Evolutionary conservation across 306 rosid species (phyloP).

Genomic region (Fragaria vesca): DNA sequence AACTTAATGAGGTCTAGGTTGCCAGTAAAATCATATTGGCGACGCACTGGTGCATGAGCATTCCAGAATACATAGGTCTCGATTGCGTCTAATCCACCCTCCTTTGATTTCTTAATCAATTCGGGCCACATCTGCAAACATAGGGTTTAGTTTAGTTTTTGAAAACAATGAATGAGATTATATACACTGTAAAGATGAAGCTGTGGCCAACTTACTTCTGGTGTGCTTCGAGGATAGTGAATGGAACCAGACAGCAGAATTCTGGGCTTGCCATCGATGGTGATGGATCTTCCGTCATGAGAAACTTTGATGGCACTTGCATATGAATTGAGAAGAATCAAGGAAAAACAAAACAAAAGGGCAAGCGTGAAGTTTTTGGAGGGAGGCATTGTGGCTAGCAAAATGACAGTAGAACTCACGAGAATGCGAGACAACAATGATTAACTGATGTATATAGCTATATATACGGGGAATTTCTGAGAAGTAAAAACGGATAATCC

Average conservation of each 20-base stretch:
- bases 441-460: neutral
- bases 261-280: neutral
- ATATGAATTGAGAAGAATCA: neutral
- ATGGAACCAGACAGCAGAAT: neutral
- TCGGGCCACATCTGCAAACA: conserved; percentile 44
- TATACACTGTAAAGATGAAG: neutral
- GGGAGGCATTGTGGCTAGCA: neutral
- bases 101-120: conserved; percentile 39
- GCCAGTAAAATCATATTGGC: conserved; percentile 42
- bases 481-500: neutral
- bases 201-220: neutral
- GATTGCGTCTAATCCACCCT: conserved; percentile 42
- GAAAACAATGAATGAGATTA: neutral
- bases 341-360: neutral
- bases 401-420: neutral
- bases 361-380: neutral
- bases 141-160: neutral
- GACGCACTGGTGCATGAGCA: conserved; percentile 35
- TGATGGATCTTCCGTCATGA: conserved; percentile 1
- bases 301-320: neutral
- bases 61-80: conserved; percentile 51
- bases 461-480: neutral
- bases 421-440: neutral
- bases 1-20: conserved; percentile 31
- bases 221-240: conserved; percentile 5